Conservation (phyloP, 805 yeast species). For the Candida tammaniensis region DNA sequence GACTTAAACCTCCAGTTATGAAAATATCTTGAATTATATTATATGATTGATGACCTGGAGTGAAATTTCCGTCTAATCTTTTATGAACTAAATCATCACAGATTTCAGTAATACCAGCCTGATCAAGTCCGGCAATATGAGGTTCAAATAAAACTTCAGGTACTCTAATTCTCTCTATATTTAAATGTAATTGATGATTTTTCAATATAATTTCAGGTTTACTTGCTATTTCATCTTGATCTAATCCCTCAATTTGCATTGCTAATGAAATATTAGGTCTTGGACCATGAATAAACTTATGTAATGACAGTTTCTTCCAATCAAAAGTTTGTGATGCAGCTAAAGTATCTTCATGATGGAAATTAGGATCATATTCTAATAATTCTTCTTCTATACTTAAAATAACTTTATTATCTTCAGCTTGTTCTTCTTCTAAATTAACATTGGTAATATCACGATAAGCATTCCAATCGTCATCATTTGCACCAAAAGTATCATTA, state of each 20-base stretch:
- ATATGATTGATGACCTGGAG: slow-evolving; percentile 51
- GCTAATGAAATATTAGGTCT: slow-evolving; percentile 67
- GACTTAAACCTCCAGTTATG: slow-evolving; percentile 82
- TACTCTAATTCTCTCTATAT: slow-evolving; percentile 85
- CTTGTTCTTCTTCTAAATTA: slow-evolving; percentile 78
- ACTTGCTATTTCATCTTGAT: slow-evolving; percentile 41
- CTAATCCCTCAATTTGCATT: slow-evolving; percentile 40
- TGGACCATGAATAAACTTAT: slow-evolving; percentile 87
- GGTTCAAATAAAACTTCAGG: slow-evolving; percentile 95
- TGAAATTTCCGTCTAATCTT: slow-evolving; percentile 56
- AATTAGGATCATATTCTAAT: slow-evolving; percentile 78
- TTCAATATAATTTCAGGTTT: slow-evolving; percentile 72
- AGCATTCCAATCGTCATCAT: slow-evolving; percentile 93
- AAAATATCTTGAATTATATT: slow-evolving; percentile 63
- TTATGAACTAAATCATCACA: slow-evolving; percentile 62
- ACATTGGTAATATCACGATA: slow-evolving; percentile 78
- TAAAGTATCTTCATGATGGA: slow-evolving; percentile 79
- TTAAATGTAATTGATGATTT: slow-evolving; percentile 86
- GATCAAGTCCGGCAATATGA: slow-evolving; percentile 90
- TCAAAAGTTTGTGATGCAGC: slow-evolving; percentile 69
- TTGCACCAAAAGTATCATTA: slow-evolving; percentile 90
- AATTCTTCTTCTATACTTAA: slow-evolving; percentile 69
- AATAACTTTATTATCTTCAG: slow-evolving; percentile 62
- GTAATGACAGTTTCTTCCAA: slow-evolving; percentile 78
- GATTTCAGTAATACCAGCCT: slow-evolving; percentile 87